phyloP scores from a whole-genome alignment of 2,329 filamentous ascomycete species.

The Aspergillus oerlinghausenensis region DNA sequence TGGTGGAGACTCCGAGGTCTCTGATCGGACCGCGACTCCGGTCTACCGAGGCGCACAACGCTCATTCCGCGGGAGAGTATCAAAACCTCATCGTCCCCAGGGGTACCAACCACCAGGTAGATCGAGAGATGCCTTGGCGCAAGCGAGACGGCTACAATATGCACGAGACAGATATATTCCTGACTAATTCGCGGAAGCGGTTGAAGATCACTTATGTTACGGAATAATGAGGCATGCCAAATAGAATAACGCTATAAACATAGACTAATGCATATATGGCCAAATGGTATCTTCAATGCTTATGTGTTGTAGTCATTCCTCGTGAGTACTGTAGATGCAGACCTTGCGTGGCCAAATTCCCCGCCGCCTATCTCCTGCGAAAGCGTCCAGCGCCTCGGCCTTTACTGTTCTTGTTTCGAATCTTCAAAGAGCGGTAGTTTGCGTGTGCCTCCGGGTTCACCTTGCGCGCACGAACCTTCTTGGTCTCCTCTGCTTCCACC shows the following conservation, averaged over 20 bases:
- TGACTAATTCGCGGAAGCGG: conserved; percentile 17
- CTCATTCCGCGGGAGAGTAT: conserved; percentile 19
- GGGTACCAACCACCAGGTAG: conserved; percentile 7
- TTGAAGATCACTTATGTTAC: background rate
- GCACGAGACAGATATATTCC: conserved; percentile 31
- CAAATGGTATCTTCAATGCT: conserved; percentile 17
- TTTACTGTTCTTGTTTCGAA: conserved; percentile 36
- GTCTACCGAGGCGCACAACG: conserved; percentile 14
- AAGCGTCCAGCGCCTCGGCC: conserved; percentile 34
- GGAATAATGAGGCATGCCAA: conserved; percentile 3
- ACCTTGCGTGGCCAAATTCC: background rate
- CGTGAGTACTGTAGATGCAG: conserved; percentile 5
- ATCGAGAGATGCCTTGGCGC: conserved; percentile 14
- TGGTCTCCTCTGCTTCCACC: conserved; percentile 19
- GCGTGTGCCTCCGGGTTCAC: conserved; percentile 45
- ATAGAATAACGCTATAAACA: conserved; percentile 4
- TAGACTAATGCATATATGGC: conserved; percentile 5
- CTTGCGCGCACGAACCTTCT: conserved; percentile 29
- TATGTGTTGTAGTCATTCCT: conserved; percentile 13
- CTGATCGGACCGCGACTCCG: conserved; percentile 21
- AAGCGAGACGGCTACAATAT: conserved; percentile 23
- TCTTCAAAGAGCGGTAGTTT: conserved; percentile 47
- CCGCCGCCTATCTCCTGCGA: conserved; percentile 26
- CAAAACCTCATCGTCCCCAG: conserved; percentile 18
- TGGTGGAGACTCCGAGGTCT: conserved; percentile 1